Conservation (phyloP, 306 rosid species). For the Ceratonia siliqua region DNA sequence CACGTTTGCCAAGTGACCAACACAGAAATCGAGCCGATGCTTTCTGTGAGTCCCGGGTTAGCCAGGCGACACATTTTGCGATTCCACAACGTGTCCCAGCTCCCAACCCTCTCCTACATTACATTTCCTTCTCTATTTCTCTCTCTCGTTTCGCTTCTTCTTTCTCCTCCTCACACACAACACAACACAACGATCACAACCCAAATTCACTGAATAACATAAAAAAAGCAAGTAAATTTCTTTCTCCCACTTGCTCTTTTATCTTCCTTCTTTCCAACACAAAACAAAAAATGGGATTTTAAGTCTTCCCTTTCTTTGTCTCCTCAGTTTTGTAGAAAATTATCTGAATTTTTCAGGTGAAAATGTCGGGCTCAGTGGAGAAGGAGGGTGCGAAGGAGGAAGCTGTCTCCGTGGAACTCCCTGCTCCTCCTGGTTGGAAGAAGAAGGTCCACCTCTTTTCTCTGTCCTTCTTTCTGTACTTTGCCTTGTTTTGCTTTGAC, state of each 20-base stretch:
- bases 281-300: background rate
- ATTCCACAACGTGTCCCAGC: constrained; percentile 36
- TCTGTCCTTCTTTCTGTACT: background rate
- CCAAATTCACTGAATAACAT: constrained; percentile 4
- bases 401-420: constrained; percentile 78
- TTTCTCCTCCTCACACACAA: constrained; percentile 7
- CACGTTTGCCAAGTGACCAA: constrained; percentile 27
- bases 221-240: constrained; percentile 16
- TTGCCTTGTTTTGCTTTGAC: constrained; percentile 16
- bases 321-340: background rate
- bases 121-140: background rate
- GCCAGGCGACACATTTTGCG: constrained; percentile 12
- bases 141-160: background rate
- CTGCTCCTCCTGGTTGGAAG: constrained; percentile 96
- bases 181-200: background rate
- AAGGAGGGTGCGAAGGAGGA: constrained; percentile 61
- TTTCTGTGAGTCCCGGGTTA: background rate
- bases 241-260: background rate
- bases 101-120: background rate
- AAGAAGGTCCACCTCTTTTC: constrained; percentile 66
- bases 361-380: constrained; percentile 81
- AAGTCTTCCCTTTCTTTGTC: background rate
- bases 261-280: background rate
- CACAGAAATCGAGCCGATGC: constrained; percentile 9
- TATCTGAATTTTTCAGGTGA: constrained; percentile 54